Percentiles rank a stretch among this genome's conserved stretches.
These are phyloP conservation scores for Phlyctochytrium arcticum DNA, from an alignment of 192 early-diverging fungal genomes.

Conservation along the genomic window DNA sequence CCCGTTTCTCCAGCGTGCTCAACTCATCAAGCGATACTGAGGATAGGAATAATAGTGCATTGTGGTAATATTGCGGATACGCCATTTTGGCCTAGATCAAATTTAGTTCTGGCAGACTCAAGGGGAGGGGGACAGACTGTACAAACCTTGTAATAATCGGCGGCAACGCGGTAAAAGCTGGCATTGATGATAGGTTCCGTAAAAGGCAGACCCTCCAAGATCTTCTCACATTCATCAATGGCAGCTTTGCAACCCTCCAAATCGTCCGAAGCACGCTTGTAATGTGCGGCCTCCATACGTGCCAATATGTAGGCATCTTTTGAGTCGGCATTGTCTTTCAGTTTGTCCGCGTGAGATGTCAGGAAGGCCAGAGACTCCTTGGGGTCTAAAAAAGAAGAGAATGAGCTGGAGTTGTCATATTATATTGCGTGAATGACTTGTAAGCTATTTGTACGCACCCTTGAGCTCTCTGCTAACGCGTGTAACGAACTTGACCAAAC, in stretches of 20 bases:
- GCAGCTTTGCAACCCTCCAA: slow-evolving; percentile 76
- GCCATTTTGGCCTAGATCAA: slow-evolving; percentile 71
- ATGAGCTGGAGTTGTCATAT: no score
- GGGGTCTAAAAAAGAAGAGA: slow-evolving; percentile 39
- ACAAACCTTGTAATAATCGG: slow-evolving; percentile 90
- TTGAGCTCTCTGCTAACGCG: slow-evolving; percentile 59
- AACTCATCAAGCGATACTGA: slow-evolving; percentile 86
- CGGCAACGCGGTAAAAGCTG: slow-evolving; percentile 89
- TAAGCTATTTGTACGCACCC: no score
- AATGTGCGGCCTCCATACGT: slow-evolving; percentile 80
- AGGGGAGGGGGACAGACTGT: not conserved
- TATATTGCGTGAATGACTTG: no score
- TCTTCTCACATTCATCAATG: slow-evolving; percentile 84
- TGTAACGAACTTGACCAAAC: slow-evolving; percentile 78
- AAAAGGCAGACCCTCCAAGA: slow-evolving; percentile 66
- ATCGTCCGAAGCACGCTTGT: slow-evolving; percentile 72
- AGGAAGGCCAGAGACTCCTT: slow-evolving; percentile 75
- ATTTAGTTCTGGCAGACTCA: not conserved
- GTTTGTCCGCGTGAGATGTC: slow-evolving; percentile 60
- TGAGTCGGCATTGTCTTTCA: slow-evolving; percentile 54
- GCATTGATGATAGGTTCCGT: slow-evolving; percentile 86
- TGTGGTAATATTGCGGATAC: slow-evolving; percentile 94
- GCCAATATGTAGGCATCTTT: slow-evolving; percentile 84
- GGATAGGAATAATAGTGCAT: slow-evolving; percentile 87
- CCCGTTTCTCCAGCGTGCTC: slow-evolving; percentile 66